Percentiles rank a stretch among this genome's conserved stretches.
These are phyloP conservation scores for Clarireedia monteithiana DNA, from an alignment of 2,329 filamentous ascomycete species.

Conservation along the genomic window DNA sequence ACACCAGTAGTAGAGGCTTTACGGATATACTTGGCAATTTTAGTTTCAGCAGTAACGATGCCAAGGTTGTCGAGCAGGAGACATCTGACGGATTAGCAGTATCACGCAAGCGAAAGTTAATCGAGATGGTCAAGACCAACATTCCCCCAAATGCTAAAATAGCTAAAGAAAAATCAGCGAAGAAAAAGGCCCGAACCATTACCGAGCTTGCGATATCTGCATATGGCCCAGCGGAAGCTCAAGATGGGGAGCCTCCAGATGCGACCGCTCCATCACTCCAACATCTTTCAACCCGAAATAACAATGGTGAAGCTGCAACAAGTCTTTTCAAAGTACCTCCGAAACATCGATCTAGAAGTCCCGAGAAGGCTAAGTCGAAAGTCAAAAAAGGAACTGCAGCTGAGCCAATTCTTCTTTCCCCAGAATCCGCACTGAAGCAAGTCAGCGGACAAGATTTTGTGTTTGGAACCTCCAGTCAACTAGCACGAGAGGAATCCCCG, in stretches of 20 bases:
- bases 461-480: slow-evolving; percentile 80
- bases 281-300: slow-evolving; percentile 33
- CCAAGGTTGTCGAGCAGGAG: slow-evolving; percentile 10
- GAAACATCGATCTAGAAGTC: slow-evolving; percentile 20
- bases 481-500: slow-evolving; percentile 66
- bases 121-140: slow-evolving; percentile 40
- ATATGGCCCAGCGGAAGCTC: slow-evolving; percentile 40
- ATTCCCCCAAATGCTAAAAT: slow-evolving; percentile 2
- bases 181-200: slow-evolving; percentile 69
- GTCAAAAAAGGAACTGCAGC: slow-evolving; percentile 29
- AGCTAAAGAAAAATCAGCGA: slow-evolving; percentile 24
- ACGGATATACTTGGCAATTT: slow-evolving; percentile 33
- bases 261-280: slow-evolving; percentile 36
- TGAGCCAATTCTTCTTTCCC: slow-evolving; percentile 56
- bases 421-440: slow-evolving; percentile 57
- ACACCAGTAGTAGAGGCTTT: slow-evolving; percentile 23
- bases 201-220: slow-evolving; percentile 70
- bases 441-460: slow-evolving; percentile 66
- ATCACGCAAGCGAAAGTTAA: slow-evolving; percentile 48
- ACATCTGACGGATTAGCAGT: slow-evolving; percentile 4
- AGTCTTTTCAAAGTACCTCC: slow-evolving; percentile 20
- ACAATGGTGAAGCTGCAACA: slow-evolving; percentile 4
- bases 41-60: slow-evolving; percentile 29
- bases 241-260: slow-evolving; percentile 23
- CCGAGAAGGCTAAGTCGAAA: slow-evolving; percentile 28